Conservation (phyloP, 805 yeast species). For the Wickerhamiella occidentalis region DNA sequence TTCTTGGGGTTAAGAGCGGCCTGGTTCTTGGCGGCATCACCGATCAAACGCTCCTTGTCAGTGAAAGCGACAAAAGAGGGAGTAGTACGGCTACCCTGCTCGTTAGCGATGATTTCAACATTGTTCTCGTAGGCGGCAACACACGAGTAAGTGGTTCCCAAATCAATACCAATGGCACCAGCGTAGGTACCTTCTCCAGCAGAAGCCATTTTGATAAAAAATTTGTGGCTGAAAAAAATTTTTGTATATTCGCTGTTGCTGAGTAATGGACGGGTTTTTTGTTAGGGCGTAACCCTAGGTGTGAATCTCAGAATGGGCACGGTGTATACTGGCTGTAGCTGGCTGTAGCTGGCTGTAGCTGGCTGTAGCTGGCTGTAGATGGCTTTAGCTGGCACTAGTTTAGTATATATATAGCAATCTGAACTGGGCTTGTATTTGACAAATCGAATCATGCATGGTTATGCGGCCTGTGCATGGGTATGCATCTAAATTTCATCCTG, state of each 20-base stretch:
- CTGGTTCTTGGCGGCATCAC: constrained; percentile 98
- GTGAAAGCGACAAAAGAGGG: constrained; percentile 96
- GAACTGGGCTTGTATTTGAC: no score
- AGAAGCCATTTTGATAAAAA: constrained; percentile 22
- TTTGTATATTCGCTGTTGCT: constrained; percentile 4
- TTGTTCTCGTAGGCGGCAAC: constrained; percentile 81
- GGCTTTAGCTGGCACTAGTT: no score
- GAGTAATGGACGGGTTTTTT: neutral
- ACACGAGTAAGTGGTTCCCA: constrained; percentile 97
- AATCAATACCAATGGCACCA: constrained; percentile 99
- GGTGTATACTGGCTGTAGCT: no score
- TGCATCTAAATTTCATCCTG: constrained; percentile 3
- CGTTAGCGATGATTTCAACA: constrained; percentile 92
- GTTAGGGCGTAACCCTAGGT: constrained; percentile 9
- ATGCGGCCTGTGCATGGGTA: neutral
- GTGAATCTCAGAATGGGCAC: no score
- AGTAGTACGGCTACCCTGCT: constrained; percentile 97
- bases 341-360: no score
- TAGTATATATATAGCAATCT: no score
- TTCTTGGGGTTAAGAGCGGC: constrained; percentile 92
- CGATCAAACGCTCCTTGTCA: constrained; percentile 86
- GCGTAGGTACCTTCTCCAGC: constrained; percentile 89
- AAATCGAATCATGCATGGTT: no score
- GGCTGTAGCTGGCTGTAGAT: no score
- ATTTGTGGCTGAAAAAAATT: constrained; percentile 12